Base-by-base conservation (phyloP, 2,329 filamentous ascomycete genomes). In the Penicillium crustosum region DNA sequence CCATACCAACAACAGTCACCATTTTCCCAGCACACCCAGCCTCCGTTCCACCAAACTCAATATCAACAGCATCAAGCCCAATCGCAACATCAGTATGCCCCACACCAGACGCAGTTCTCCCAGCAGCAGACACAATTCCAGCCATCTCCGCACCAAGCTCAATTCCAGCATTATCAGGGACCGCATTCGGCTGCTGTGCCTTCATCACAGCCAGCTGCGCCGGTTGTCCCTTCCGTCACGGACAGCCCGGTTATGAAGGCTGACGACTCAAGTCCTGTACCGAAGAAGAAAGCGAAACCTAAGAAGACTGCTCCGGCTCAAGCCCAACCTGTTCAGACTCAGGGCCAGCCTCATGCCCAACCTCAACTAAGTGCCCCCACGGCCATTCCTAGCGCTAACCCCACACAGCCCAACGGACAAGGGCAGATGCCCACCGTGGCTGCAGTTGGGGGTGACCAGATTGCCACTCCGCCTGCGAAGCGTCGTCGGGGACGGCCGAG, bases 401-500 rank as follows among this genome's bases (percentile, higher is more conserved):
- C 60, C 29, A 42, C 51, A 23, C 64, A 60, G 39, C 19, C 45
- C 3, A 68, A 67, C 39, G 64, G 64, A 27, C 64, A 62, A 43
- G 48, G 15, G 6, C 61, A 63, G 36, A 31, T 49, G 12, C 43
- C 57, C 29, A 12, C 41, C 35, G 21, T 59, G n/a, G 8, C 44
- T 5, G n/a, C 60, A 17, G 35, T 45, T 27, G 58, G 38, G 4
- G 55, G 49, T 19, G 59, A 62, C 9, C 50, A 48, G 15, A 31
- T 58, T 15, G 45, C 39, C 8, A 53, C 61, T 23, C 57, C 59
- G 8, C 56, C 60, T 6, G 44, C 42, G 10, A 61, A 61, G 21
- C 65, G 65, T 38, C 66, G 66, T 48, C 66, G 66, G 36, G 66
- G 66, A 21, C 61, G 66, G n/a, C 66, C 66, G 29, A 57, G 66